Base-by-base conservation (phyloP, 225 moss, liverwort and hornwort species). In the Anthoceros angustus region DNA sequence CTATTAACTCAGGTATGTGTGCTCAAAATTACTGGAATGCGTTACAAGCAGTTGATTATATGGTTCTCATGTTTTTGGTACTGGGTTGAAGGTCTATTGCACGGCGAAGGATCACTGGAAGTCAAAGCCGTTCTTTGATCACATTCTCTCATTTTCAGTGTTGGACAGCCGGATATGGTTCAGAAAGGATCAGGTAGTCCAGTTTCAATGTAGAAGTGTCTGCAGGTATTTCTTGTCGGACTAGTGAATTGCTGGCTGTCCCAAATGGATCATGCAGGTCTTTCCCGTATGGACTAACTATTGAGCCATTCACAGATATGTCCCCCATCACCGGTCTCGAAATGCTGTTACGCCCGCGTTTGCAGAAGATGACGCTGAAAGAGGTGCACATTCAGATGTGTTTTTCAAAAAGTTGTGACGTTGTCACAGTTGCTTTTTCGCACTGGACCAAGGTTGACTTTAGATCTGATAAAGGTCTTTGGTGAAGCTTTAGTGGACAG, bases 91-190 rank as follows among this genome's bases (percentile, higher is more conserved):
- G 91, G 84, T 84, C 42, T 98, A 82, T 73, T 72, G 86, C 78
- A 91, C 95, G 25, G 91, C 95, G 0, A 98, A 87, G 72, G 91
- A 89, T 60, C 91, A 98, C 67, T 82, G 95, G 39, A 98, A 98
- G 65, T 79, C 88, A 21, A 98, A 98, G 76, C 95, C 95, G 38
- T 98, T 98, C 71, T 85, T 87, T 68, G 95, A 98, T 64, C 95
- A 98, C 64, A 82, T 98, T 39, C 83, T 91, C 63, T 84, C 91
- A 24, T 98, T 98, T 62, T 84, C 95, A 11, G 85, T 98, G 12
- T 80, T 91, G 24, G 95, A 98, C 67, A 98, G 87, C 74, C 95
- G 91, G 43, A 85, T 98, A 26, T 98, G 95, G 95, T 98, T 98
- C 62, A 80, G 95, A 39, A 86, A 98, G 50, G 91, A 98, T 69